Percentiles rank a stretch among this genome's conserved stretches.
These are phyloP conservation scores for Backusella australiensis DNA, from an alignment of 192 early-diverging fungal genomes.

Conservation along the genomic window DNA sequence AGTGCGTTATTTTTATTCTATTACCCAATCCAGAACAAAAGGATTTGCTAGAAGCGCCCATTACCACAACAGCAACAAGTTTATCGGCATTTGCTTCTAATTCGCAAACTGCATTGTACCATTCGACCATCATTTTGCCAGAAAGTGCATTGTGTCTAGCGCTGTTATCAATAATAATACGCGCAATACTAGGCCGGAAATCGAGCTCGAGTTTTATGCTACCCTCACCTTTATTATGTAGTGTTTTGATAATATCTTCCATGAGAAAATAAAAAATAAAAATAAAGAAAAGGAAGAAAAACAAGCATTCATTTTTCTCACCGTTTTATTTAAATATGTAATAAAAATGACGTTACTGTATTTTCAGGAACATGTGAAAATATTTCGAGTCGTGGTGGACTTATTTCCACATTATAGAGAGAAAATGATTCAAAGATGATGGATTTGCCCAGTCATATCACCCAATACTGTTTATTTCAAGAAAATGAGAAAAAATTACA, in stretches of 20 bases:
- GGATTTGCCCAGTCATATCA: too few species aligned
- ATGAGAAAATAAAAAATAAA: not conserved
- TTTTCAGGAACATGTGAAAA: too few species aligned
- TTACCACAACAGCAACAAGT: constrained; percentile 42
- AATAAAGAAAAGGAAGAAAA: too few species aligned
- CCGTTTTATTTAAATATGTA: too few species aligned
- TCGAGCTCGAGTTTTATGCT: constrained; percentile 35
- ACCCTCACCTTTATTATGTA: constrained; percentile 33
- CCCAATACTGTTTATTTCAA: too few species aligned
- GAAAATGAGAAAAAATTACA: too few species aligned
- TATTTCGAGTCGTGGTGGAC: too few species aligned
- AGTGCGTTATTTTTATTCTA: not conserved
- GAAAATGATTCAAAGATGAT: too few species aligned
- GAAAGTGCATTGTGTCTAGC: constrained; percentile 52
- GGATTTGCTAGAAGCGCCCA: constrained; percentile 37
- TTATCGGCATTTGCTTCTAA: constrained; percentile 36
- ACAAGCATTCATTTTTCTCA: too few species aligned
- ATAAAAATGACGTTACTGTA: too few species aligned
- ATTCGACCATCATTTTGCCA: constrained; percentile 63
- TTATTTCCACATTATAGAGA: too few species aligned
- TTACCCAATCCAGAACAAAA: constrained; percentile 55
- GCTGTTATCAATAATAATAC: constrained; percentile 44
- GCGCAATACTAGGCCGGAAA: constrained; percentile 41
- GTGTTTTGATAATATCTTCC: not conserved
- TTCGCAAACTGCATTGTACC: constrained; percentile 48